phyloP scores from a whole-genome alignment of 192 early-diverging fungal genomes.

The Coemansia guatemalensis region DNA sequence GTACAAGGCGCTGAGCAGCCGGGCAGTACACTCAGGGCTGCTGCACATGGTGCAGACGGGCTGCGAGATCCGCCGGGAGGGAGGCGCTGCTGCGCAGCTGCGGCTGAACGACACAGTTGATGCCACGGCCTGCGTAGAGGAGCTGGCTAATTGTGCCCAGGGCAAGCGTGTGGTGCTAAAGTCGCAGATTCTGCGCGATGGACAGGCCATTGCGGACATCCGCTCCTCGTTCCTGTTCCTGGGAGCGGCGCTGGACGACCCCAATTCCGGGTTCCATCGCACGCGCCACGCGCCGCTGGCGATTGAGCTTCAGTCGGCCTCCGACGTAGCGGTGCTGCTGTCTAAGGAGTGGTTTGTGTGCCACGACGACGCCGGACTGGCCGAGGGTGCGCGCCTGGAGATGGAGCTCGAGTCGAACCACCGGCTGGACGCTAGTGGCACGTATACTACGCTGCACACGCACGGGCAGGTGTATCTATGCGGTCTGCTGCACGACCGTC shows the following conservation, averaged over 20 bases:
- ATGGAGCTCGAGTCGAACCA: constrained; percentile 77
- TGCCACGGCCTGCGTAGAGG: constrained; percentile 68
- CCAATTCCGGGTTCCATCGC: constrained; percentile 74
- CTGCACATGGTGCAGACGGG: constrained; percentile 80
- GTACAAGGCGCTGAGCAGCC: constrained; percentile 79
- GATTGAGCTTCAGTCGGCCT: constrained; percentile 33
- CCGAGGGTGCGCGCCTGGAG: constrained; percentile 58
- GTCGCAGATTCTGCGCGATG: constrained; percentile 59
- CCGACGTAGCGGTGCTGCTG: constrained; percentile 84
- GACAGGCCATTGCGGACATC: constrained; percentile 50
- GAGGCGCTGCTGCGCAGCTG: constrained; percentile 57
- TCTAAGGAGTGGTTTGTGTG: constrained; percentile 76
- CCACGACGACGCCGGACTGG: constrained; percentile 31
- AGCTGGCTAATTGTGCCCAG: constrained; percentile 43
- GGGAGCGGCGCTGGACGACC: constrained; percentile 36
- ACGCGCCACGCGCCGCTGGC: constrained; percentile 69
- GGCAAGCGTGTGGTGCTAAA: constrained; percentile 83
- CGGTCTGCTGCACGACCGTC: constrained; percentile 60
- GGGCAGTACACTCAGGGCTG: constrained; percentile 79
- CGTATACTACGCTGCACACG: constrained; percentile 65
- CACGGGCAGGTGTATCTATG: constrained; percentile 62
- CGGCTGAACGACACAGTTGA: constrained; percentile 71
- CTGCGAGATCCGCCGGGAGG: constrained; percentile 73
- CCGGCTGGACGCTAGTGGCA: constrained; percentile 54
- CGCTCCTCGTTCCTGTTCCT: constrained; percentile 12